Base-by-base conservation (phyloP, 2,329 filamentous ascomycete species). In the Paracamarosporium sp. region DNA sequence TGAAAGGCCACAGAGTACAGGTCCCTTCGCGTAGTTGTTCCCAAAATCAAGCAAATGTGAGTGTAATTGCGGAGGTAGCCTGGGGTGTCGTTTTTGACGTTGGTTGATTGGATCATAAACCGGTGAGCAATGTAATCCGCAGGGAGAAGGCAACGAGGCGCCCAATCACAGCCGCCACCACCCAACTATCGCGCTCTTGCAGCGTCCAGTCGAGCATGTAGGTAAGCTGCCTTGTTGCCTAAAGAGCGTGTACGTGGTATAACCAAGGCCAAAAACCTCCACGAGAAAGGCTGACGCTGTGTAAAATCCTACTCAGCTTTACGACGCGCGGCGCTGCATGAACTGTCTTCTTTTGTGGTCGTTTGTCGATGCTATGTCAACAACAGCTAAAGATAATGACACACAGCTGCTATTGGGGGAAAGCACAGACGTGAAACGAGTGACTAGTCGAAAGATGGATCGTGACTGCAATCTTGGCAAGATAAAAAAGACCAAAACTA, bases 91-190 rank as follows among this genome's bases (percentile, higher is more conserved):
- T 22, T 5, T 20, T 15, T 15, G 9, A 9, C 4, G 28, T 28
- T 54, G n/a, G 51, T 50, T 55, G 50, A 51, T 17, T 27, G 7
- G 31, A 20, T 17, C 20, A 31, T 22, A 30, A 45, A 47, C 52
- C 52, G 56, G 56, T 55, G n/a, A 55, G 25, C 36, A 24, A 35
- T 48, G 43, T 38, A 27, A 7, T 46, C 4, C 25, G 45, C 44
- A 54, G 44, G 17, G 20, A 36, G 9, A 20, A 46, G n/a, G 36
- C 36, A 20, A 44, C 35, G 41, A 31, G 44, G 45, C 51, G 28
- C 17, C 56, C 56, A 59, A 59, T 59, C 41, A 41, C 9, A 9
- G 5, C 12, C 20, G 28, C 7, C 24, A 41, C 17, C 28, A 12
- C 25, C 12, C 38, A 40, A 28, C 46, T 27, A 30, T 25, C 25